Conservation (phyloP, 306 rosid genomes). For the Cicer arietinum region DNA sequence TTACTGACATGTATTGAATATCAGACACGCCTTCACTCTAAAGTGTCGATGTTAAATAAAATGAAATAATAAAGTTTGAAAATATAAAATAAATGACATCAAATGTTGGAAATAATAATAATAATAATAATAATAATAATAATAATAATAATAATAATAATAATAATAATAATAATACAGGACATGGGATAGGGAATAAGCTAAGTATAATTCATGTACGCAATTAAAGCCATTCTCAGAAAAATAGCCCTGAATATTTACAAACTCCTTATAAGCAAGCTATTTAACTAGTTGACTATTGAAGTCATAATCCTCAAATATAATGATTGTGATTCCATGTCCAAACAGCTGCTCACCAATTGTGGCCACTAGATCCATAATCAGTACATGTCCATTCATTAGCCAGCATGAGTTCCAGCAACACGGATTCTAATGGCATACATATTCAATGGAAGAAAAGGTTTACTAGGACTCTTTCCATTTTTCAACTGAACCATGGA, state of each 20-base stretch:
- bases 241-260: neutral
- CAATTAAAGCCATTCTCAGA: neutral
- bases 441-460: neutral
- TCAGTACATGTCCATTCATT: too few relatives aligned
- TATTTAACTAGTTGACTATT: too few relatives aligned
- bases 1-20: neutral
- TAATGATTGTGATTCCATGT: too few relatives aligned
- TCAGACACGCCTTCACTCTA: neutral
- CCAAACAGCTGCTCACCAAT: too few relatives aligned
- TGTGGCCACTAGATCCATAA: too few relatives aligned
- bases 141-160: neutral
- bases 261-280: neutral
- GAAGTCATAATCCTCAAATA: too few relatives aligned
- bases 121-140: too few relatives aligned
- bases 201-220: neutral
- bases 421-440: neutral
- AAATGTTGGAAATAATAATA: neutral
- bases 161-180: neutral
- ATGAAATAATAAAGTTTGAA: neutral
- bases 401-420: neutral
- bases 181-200: neutral
- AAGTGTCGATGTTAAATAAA: neutral
- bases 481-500: neutral
- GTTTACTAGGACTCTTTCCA: too few relatives aligned
- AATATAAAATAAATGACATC: neutral